Evolutionary conservation across 1,139 yeast species (phyloP), one percentile per base, ranked within the genome.

Genomic region (Magnusiomyces tetraspermus): DNA sequence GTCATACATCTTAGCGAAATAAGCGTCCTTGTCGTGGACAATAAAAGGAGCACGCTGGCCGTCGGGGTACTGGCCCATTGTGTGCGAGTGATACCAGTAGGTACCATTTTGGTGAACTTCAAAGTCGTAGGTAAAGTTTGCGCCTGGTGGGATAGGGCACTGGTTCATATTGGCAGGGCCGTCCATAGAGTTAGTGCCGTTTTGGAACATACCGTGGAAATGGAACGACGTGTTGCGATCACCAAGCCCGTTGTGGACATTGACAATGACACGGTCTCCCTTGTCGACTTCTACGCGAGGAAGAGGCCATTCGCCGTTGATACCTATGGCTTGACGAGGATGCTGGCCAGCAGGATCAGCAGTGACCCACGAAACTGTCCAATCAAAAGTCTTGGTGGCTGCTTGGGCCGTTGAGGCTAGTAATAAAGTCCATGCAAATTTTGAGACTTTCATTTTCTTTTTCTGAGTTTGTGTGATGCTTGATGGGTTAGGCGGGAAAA

Each of bases 11-110:
- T 72, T 79, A 47, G 66, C 66, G 60, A 71, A 76, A 48, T 78
- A 76, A 55, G 75, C 77, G 31, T 75, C 71, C 21, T 73, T 73
- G 58, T 83, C 86, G 55, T 78, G 76, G 59, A 90, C 82, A 54
- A 90, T 77, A 58, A 90, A 76, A 40, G 84, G 70, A 58, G 88
- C 96, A 67, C 96, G 79, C 74, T 89, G 77, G 58, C 97, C 97
- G 67, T 90, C 97, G 63, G 92, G 86, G 64, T 89, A 90, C 67
- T 89, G 95, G 55, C 86, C 83, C 13, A 78, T 76, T 28, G 86
- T 78, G 70, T 90, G 97, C 15, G 96, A 85, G 69, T 90, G 97
- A 73, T 90, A 90, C 97, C 97, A 90, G 74, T 77, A 90, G 3
- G 95, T 79, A 58, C 97, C 97, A 48, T 76, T 78, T 67, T 90